Percentiles rank a stretch among this genome's conserved stretches.
Conservation (phyloP, 805 yeast genomes). For the Pichia phayaonensis region DNA sequence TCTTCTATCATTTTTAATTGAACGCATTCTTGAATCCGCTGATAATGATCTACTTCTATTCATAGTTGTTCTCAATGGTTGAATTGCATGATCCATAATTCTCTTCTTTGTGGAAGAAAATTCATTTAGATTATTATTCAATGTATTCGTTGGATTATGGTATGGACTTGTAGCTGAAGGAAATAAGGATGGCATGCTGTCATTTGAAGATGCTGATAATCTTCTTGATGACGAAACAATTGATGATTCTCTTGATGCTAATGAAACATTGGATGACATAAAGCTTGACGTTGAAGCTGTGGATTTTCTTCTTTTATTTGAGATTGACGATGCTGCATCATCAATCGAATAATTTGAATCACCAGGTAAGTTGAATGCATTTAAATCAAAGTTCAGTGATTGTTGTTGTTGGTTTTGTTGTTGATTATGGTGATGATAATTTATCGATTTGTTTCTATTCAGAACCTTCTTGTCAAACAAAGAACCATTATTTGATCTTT, state of each 20-base stretch:
- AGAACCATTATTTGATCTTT: slow-evolving; percentile 11
- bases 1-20: slow-evolving; percentile 6
- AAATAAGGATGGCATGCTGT: slow-evolving; percentile 21
- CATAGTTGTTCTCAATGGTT: slow-evolving; percentile 5
- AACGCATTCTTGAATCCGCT: slow-evolving; percentile 13
- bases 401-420: not conserved
- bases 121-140: not conserved
- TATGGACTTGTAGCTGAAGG: slow-evolving; percentile 23
- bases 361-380: slow-evolving; percentile 23
- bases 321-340: slow-evolving; percentile 6
- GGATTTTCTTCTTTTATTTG: slow-evolving; percentile 18
- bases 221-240: slow-evolving; percentile 21
- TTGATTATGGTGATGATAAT: not conserved
- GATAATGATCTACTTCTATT: slow-evolving; percentile 13
- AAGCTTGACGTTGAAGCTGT: slow-evolving; percentile 23
- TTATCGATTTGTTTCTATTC: not conserved
- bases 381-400: slow-evolving; percentile 19
- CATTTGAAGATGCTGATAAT: slow-evolving; percentile 21
- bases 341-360: slow-evolving; percentile 13
- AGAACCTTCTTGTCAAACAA: slow-evolving; percentile 18
- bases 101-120: slow-evolving; percentile 3
- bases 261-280: slow-evolving; percentile 19
- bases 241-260: slow-evolving; percentile 23
- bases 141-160: slow-evolving; percentile 1
- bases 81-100: slow-evolving; percentile 6